These are phyloP conservation scores for Gossypium lobatum DNA, from an alignment of 441 rosid genomes.

Conservation along the genomic window DNA sequence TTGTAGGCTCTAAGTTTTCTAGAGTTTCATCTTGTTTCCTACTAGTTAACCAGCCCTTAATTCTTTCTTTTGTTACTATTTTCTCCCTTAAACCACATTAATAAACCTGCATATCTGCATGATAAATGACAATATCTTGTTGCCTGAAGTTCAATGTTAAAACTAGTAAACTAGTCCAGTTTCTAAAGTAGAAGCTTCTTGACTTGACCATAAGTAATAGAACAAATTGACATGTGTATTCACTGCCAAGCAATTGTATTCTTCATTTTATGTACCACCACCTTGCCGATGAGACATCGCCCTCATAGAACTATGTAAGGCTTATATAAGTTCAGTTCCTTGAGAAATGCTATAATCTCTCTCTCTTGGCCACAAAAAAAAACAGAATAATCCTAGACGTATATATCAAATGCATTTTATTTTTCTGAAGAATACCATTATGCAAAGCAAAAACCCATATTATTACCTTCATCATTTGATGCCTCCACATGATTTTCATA, in stretches of 20 bases:
- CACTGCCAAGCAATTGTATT: neutral
- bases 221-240: constrained; percentile 4
- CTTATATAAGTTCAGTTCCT: neutral
- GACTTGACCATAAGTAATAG: neutral
- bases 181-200: neutral
- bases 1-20: too few species aligned
- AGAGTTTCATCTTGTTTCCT: too few species aligned
- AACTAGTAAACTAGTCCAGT: neutral
- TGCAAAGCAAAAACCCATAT: constrained; percentile 9
- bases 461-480: constrained; percentile 69
- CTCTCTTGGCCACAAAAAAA: neutral
- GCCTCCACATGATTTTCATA: constrained; percentile 82
- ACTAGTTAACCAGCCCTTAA: too few species aligned
- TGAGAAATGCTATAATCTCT: constrained; percentile 1
- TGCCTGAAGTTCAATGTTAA: neutral
- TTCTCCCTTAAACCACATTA: too few species aligned
- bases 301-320: neutral
- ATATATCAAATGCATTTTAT: neutral
- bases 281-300: neutral
- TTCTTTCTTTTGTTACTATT: too few species aligned
- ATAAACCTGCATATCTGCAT: neutral
- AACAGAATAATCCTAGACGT: neutral
- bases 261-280: constrained; percentile 3
- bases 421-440: neutral
- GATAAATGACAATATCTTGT: neutral